Evolutionary conservation across 1,284 basidiomycete species (phyloP).

Genomic region (Austroboletus niveus): DNA sequence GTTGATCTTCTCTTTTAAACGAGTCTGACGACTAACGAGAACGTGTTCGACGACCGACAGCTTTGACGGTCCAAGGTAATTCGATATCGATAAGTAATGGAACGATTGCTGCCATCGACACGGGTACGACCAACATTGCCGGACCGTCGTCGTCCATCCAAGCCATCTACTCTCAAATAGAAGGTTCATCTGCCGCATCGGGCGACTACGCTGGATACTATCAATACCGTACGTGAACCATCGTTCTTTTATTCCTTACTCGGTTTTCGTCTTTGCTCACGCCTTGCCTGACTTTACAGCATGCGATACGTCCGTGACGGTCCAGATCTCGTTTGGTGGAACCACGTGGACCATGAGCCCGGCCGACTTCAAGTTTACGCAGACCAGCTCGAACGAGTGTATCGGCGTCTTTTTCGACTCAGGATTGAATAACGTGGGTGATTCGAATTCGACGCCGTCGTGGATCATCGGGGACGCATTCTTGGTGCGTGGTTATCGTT

Average conservation of each 20-base stretch:
- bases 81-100: conserved; percentile 20
- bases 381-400: conserved; percentile 35
- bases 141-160: conserved; percentile 32
- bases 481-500: conserved; percentile 30
- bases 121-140: conserved; percentile 42
- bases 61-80: conserved; percentile 31
- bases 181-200: conserved; percentile 28
- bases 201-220: conserved; percentile 33
- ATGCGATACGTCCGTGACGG: conserved; percentile 21
- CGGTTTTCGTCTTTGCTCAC: background rate
- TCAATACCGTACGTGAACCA: conserved; percentile 23
- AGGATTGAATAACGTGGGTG: conserved; percentile 21
- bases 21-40: background rate
- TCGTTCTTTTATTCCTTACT: background rate
- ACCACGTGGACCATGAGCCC: conserved; percentile 43
- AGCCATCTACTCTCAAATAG: conserved; percentile 40
- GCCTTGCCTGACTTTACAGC: conserved; percentile 10
- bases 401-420: conserved; percentile 52
- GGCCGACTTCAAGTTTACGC: conserved; percentile 45
- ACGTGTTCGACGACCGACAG: conserved; percentile 7
- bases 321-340: conserved; percentile 45
- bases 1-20: background rate
- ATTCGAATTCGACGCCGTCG: conserved; percentile 20
- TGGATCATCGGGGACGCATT: conserved; percentile 59
- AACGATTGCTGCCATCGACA: conserved; percentile 39